Evolutionary conservation across 495 filamentous ascomycete species (phyloP), one percentile per base, ranked within the genome.

Genomic region (Hypoxylon perforatum): DNA sequence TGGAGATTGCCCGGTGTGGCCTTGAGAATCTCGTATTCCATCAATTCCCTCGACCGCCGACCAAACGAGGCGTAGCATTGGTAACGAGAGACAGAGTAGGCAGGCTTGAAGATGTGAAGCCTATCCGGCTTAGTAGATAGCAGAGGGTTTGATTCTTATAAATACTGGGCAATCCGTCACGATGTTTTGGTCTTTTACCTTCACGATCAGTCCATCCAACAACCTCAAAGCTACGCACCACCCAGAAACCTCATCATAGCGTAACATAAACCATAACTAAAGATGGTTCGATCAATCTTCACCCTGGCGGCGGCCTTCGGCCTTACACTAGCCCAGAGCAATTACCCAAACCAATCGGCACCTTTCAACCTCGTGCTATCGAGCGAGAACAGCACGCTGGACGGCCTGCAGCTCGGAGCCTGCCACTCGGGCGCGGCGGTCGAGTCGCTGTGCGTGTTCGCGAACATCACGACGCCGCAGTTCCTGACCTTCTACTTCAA

Each of bases 401-500:
- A 69, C 39, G 66, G 66, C 45, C 14, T 25, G 14, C 64, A 69
- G 47, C 61, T 69, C 18, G 7, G 54, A 4, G 66, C 66, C 8
- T 69, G 66, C 23, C 66, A 69, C 56, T 42, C 61, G 0, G 66
- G 66, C 2, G 66, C 66, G 7, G 60, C 60, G 11, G 56, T 69
- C n/a, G 66, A 69, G 38, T 59, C 66, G 8, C 30, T 69, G 36
- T 69, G 66, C 44, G 36, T 65, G 25, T 55, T 57, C 38, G 38
- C 36, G 1, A 17, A 21, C 8, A 23, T 44, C 3, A 3, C 12
- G 18, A 41, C 22, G 3, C 50, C 66, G 11, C 3, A 60, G 17
- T 69, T 61, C 50, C 60, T 60, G 21, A 69, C 66, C 12, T 69
- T 69, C n/a, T 69, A 21, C 66, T 65, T 69, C 60, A 69, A 69